Evolutionary conservation across 2,329 filamentous ascomycete genomes (phyloP), one percentile per base, ranked within the genome.

Genomic region (Cladosporium sp.): DNA sequence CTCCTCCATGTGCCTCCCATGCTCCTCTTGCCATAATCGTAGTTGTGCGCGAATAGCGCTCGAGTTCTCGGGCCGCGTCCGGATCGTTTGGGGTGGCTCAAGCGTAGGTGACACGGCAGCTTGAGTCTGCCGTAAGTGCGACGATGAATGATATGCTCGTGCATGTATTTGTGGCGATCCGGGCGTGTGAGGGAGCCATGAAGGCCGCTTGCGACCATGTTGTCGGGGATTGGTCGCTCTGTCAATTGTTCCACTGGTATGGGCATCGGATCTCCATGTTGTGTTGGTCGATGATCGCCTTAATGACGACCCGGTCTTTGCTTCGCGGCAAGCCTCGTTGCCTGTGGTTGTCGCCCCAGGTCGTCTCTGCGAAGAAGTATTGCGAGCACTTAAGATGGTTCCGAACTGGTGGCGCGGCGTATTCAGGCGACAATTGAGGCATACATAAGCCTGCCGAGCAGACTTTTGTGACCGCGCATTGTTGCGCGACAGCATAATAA

Each of bases 11-110:
- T 54, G 56, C 51, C 51, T 45, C 53, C 54, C 69, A 54, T 73
- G 62, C 20, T 71, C 58, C 19, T 65, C 54, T 55, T 78, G 69
- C 75, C 75, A 78, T 59, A 64, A 48, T 43, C 62, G 63, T 12
- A 72, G 58, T 46, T 66, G 59, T 20, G 66, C 58, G 47, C 69
- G 62, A 48, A 72, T 69, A 22, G 58, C 60, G 41, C 49, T 49
- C 11, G 52, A 51, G 27, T 52, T 54, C 29, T 54, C 52, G 16
- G 30, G 47, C 11, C 36, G 18, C 13, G 35, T 30, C 7, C 7
- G n/a, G 12, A 32, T 29, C 35, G 9, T 15, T 9, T 16, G 12
- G 18, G 9, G 22, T 30, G 15, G 20, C n/a, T 15, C 12, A 30
- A 4, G 20, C 5, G 22, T 20, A 7, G 20, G 8, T 29, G 19